These are phyloP conservation scores for Inga laurina DNA, from an alignment of 306 rosid genomes.

Conservation along the genomic window DNA sequence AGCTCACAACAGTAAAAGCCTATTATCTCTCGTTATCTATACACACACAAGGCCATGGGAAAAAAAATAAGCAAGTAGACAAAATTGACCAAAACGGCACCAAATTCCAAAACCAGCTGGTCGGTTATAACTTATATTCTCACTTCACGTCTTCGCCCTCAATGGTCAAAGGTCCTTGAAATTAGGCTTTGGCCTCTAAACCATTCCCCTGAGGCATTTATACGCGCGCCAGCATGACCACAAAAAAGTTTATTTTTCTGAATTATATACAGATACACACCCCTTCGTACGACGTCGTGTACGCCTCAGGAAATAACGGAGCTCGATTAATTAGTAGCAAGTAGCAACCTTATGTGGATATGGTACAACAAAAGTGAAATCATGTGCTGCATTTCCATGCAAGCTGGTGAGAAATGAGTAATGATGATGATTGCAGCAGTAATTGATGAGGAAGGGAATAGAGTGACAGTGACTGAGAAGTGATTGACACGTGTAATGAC, in stretches of 20 bases:
- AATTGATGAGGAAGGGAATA: slow-evolving; percentile 27
- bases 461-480: background rate
- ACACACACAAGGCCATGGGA: slow-evolving; percentile 16
- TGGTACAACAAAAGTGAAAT: background rate
- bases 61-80: slow-evolving; percentile 28
- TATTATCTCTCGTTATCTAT: slow-evolving; percentile 21
- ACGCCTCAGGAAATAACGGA: background rate
- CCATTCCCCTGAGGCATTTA: background rate
- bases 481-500: slow-evolving; percentile 36
- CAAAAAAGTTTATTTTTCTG: background rate
- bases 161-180: slow-evolving; percentile 37
- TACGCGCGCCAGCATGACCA: slow-evolving; percentile 8
- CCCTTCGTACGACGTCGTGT: background rate
- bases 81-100: slow-evolving; percentile 42
- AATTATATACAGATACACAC: background rate
- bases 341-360: slow-evolving; percentile 1
- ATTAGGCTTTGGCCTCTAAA: slow-evolving; percentile 40
- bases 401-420: slow-evolving; percentile 4
- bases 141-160: slow-evolving; percentile 18
- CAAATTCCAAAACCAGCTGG: slow-evolving; percentile 42
- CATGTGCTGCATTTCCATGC: slow-evolving; percentile 36
- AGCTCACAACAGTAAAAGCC: slow-evolving; percentile 24
- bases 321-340: background rate
- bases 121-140: slow-evolving; percentile 21
- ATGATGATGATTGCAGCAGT: slow-evolving; percentile 31